Evolutionary conservation across 2,329 filamentous ascomycete genomes (phyloP).

Genomic region (Epichloe glyceriae): DNA sequence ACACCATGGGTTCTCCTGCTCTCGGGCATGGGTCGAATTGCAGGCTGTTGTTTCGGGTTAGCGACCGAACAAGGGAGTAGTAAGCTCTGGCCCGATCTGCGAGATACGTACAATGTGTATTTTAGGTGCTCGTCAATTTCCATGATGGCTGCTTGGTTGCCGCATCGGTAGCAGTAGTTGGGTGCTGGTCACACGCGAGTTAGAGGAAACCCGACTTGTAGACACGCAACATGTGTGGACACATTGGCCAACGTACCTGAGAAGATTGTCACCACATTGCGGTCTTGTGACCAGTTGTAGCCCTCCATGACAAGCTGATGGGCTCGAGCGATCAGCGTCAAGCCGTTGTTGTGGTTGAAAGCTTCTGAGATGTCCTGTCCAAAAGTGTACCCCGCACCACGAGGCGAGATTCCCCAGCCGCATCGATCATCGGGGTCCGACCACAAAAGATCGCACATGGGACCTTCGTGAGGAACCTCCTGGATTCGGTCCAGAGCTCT

Average conservation of each 20-base stretch:
- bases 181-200: constrained; percentile 38
- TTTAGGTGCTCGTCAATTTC: constrained; percentile 99
- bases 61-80: constrained; percentile 4
- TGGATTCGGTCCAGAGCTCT: constrained; percentile 90
- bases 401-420: constrained; percentile 90
- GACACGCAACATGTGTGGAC: background rate
- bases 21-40: constrained; percentile 98
- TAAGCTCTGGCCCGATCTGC: background rate
- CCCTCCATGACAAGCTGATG: constrained; percentile 99
- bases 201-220: background rate
- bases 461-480: constrained; percentile 94
- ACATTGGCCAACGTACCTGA: constrained; percentile 48
- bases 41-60: constrained; percentile 47
- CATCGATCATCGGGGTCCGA: constrained; percentile 95
- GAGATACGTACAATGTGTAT: constrained; percentile 82
- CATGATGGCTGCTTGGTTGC: constrained; percentile 99
- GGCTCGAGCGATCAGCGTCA: constrained; percentile 88
- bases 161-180: constrained; percentile 97
- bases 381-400: constrained; percentile 90
- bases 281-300: constrained; percentile 98
- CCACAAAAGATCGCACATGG: constrained; percentile 97
- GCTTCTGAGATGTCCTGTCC: constrained; percentile 96
- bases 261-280: constrained; percentile 98
- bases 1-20: constrained; percentile 97
- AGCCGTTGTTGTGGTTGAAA: constrained; percentile 97